phyloP scores from a whole-genome alignment of 116 monocot species.

The Trichopus zeylanicus region DNA sequence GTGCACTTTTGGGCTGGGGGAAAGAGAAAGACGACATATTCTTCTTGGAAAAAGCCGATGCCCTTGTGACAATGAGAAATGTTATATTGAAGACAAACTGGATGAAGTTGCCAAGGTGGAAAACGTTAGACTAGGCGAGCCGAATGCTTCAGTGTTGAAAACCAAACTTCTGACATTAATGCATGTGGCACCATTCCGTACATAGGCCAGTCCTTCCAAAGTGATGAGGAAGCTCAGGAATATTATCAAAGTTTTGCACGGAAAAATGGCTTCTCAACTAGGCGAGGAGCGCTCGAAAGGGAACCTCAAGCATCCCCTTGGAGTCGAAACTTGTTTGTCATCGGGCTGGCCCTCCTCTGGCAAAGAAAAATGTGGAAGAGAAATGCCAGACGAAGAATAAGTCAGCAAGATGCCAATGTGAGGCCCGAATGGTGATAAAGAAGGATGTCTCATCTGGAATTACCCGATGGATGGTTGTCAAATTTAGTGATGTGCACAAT shows the following conservation, averaged over 20 bases:
- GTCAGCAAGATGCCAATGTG: slow-evolving; percentile 68
- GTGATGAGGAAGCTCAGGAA: slow-evolving; percentile 66
- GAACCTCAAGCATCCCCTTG: slow-evolving; percentile 60
- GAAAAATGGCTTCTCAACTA: slow-evolving; percentile 61
- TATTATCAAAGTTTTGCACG: slow-evolving; percentile 62
- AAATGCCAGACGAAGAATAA: slow-evolving; percentile 66
- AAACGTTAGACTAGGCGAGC: slow-evolving; percentile 12
- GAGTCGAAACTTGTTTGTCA: slow-evolving; percentile 77
- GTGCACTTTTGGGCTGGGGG: not conserved
- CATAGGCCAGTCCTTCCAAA: slow-evolving; percentile 61
- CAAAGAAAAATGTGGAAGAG: slow-evolving; percentile 46
- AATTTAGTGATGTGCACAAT: slow-evolving; percentile 70
- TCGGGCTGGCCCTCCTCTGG: slow-evolving; percentile 58
- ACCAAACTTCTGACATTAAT: slow-evolving; percentile 15
- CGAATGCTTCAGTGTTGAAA: slow-evolving; percentile 24
- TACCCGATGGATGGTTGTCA: slow-evolving; percentile 49
- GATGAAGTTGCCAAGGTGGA: slow-evolving; percentile 22
- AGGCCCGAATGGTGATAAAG: slow-evolving; percentile 84
- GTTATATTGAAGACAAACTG: slow-evolving; percentile 31
- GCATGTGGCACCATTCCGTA: slow-evolving; percentile 26
- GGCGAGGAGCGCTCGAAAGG: slow-evolving; percentile 78
- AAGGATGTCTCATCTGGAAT: slow-evolving; percentile 49
- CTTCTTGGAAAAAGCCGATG: slow-evolving; percentile 32
- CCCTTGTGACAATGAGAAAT: slow-evolving; percentile 51
- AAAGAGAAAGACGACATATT: not conserved